phyloP scores from a whole-genome alignment of 208 protist genomes.

The Leishmania major region DNA sequence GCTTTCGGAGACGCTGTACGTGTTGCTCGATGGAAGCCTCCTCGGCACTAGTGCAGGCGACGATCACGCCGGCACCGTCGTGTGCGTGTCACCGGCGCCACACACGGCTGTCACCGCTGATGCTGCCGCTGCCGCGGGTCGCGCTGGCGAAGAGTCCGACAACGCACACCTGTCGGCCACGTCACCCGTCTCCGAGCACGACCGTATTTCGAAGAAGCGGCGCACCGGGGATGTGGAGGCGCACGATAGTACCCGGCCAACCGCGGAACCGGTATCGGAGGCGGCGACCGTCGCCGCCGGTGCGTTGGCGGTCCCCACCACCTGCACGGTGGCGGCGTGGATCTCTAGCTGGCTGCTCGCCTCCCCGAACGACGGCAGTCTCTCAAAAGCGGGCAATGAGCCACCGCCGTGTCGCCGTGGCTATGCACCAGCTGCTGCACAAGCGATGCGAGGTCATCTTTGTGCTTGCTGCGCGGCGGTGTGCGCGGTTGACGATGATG shows the following conservation, averaged over 20 bases:
- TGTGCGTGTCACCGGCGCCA: not conserved
- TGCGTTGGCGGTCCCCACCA: not conserved
- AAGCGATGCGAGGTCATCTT: constrained; percentile 22
- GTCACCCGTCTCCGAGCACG: not conserved
- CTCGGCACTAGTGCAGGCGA: not conserved
- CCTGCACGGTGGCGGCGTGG: constrained; percentile 9
- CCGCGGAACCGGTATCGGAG: not conserved
- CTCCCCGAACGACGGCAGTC: not conserved
- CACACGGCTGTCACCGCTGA: not conserved
- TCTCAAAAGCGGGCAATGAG: not conserved
- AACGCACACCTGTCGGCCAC: not conserved
- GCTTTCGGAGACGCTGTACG: constrained; percentile 1
- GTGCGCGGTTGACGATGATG: not conserved
- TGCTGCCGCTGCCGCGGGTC: not conserved
- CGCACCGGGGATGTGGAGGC: not conserved
- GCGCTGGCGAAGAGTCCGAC: not conserved
- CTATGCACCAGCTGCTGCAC: constrained; percentile 4
- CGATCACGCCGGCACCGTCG: not conserved
- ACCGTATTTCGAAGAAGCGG: not conserved
- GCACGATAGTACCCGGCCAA: not conserved
- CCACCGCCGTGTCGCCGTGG: not conserved
- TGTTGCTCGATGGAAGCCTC: constrained; percentile 22
- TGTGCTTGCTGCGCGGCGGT: constrained; percentile 23
- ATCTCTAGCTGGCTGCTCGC: constrained; percentile 9
- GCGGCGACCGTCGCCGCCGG: not conserved